Evolutionary conservation across 768 basidiomycete genomes (phyloP), one percentile per base, ranked within the genome.

Genomic region (Psilocybe azurescens): DNA sequence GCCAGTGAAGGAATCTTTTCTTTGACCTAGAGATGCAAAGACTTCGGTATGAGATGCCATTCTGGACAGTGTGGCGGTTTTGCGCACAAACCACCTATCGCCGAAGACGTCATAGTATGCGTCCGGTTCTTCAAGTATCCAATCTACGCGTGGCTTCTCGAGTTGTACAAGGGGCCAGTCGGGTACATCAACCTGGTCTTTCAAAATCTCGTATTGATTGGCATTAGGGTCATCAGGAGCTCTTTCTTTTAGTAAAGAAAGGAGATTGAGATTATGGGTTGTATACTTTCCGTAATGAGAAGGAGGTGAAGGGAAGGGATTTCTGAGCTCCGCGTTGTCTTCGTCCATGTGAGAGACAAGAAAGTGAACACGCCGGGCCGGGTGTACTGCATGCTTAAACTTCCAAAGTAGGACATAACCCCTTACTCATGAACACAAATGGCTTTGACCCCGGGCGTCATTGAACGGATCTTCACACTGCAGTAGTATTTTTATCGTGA

Each of bases 271-370:
- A 69, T 95, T 94, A 70, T 86, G 87, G 0, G 83, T 64, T 0
- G 93, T 89, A 73, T 93, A 95, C 59, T 87, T 88, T 9, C 83
- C 82, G 74, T 94, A 94, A 71, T 92, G 90, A 13, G 90, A 90
- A 0, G 94, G 93, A 0, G 94, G 94, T 4, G 91, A 91, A 28
- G 95, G 95, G 72, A 96, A 97, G 9, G 91, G 93, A 74, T 93
- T 94, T 69, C 89, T 85, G 50, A 94, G 80, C 67, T 93, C 91
- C 58, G 87, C 82, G 58, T 89, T 89, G 63, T 92, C 88, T 61
- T 88, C 86, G 69, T 89, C 86, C 86, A 88, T 88, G 64, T 67
- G 56, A 29, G 59, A 36, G 38, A 36, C 18, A 16, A 30, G 48
- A 32, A 28, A 54, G 63, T 36, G 32, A 47, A 20, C n/a, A 53